Evolutionary conservation across 2,329 filamentous ascomycete species (phyloP), one percentile per base, ranked within the genome.

Genomic region (Coniochaeta sp.): DNA sequence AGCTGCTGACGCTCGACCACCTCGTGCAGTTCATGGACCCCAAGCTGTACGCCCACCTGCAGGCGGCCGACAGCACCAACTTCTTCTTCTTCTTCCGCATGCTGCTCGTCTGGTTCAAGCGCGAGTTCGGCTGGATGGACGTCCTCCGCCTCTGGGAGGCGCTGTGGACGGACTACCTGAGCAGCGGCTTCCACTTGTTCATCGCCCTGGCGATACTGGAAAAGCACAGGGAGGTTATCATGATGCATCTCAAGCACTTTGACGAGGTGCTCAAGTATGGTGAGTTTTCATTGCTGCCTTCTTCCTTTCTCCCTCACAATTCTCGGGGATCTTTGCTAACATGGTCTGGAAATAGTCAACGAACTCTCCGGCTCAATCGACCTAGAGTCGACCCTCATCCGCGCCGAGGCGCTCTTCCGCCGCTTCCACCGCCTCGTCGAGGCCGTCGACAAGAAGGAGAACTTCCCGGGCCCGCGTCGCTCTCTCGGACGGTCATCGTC

Each of bases 21-120:
- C 84, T 99, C 1, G 91, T 97, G 12, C 91, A 95, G 65, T 89
- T 99, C 52, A 91, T 99, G 83, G 94, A 99, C 59, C 94, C 95
- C 0, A 88, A 91, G 65, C 82, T 99, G 7, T 97, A 96, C 69
- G 77, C 88, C 2, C 94, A 99, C 61, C 81, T 99, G 0, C 83
- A 95, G 67, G 85, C 81, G 14, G 89, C 91, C 18, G 95, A 99
- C 62, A 95, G 88, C 63, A 99, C 94, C 22, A 99, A 99, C 67
- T 99, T 99, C 70, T 99, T 99, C 71, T 99, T 99, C 75, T 97
- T 99, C 76, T 99, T 97, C 81, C 88, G 94, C 54, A 97, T 97
- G 94, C 77, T 99, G 30, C 77, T 99, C 1, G 94, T 99, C 9
- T 99, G 94, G 94, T 99, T 94, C 70, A 99, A 99, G 75, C 86